Base-by-base conservation (phyloP, 306 rosid genomes). In the Cicer chorassanicum region DNA sequence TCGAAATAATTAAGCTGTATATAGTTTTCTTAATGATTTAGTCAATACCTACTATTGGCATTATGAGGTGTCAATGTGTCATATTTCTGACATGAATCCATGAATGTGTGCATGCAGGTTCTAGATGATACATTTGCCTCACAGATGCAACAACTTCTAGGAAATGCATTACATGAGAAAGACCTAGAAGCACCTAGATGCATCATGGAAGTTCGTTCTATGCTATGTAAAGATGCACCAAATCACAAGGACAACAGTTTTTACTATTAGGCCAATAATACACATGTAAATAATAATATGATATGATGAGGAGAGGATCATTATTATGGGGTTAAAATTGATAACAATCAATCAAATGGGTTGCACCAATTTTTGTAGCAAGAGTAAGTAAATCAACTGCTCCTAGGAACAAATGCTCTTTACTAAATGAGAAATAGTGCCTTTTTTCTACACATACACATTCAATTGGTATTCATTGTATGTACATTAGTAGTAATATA, bases 41-140 rank as follows among this genome's bases (percentile, higher is more conserved):
- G 24, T 6, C 14, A 29, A 21, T 11, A 13, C 63, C 11, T 2
- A 7, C 8, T 56, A 7, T 49, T 49, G 62, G 63, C 60, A 24
- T 24, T 24, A 24, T 24, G 34, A 29, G 36, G 36, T 29, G 36
- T 29, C 36, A 4, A 29, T 3, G 36, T 29, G 36, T 29, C 36
- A 29, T 29, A 29, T 72, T 39, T 66, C 70, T 45, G 69, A 76
- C 24, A 44, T 39, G 5, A 36, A 6, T 1, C 29, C 55, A 11
- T 54, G 50, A 6, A 39, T 62, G 7, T 8, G 11, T 67, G 16
- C 73, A 34, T 74, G 74, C 90, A 95, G 99, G 78, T 92, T 79
- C 82, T 95, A 42, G 98, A 95, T 2, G 98, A 95, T 71, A 85
- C 88, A 12, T 95, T 95, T 73, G 99, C 97, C 11, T 90, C 99